Evolutionary conservation across 2,329 filamentous ascomycete genomes (phyloP), one percentile per base, ranked within the genome.

Genomic region (Paracoccidioides brasiliensis): DNA sequence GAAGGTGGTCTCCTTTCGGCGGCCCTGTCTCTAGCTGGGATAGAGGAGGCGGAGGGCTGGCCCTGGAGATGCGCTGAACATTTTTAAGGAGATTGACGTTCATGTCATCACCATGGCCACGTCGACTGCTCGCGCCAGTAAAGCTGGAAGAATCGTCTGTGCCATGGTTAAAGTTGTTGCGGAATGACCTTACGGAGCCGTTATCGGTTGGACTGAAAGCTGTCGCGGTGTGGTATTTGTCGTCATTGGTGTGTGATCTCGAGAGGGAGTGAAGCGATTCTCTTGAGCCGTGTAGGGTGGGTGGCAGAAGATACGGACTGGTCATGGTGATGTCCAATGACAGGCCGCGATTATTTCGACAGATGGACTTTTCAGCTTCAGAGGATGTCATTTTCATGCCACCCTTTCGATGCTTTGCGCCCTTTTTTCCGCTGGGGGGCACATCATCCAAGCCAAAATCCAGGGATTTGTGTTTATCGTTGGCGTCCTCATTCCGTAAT

Each of bases 301-400:
- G 87, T 4, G 93, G 90, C n/a, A 97, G 78, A n/a, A 98, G 80
- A 68, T 97, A 98, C 1, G 93, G 93, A 63, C 84, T 93, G 38
- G 81, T 82, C 50, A 90, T 77, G 65, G 86, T 82, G 79, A 91
- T 65, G 59, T 82, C 80, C 64, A 83, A 69, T 14, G 81, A 84
- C 59, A 83, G 62, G 12, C 79, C 79, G 44, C 78, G 76, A 52
- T 64, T 66, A 61, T 69, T 67, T 50, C 67, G 64, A 49, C 64
- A 63, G 32, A 67, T 53, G 43, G 66, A 58, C 61, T 76, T 75
- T 59, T 77, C 72, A 32, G 64, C 41, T 59, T 77, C 71, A 10
- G 83, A 83, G 65, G 88, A 78, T 32, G 75, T 78, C 77, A 82
- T 75, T 70, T 83, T 72, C 61, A 76, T 72, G 49, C 69, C 64